Conservation (phyloP, 345 rosid species). For the Mercurialis annua region DNA sequence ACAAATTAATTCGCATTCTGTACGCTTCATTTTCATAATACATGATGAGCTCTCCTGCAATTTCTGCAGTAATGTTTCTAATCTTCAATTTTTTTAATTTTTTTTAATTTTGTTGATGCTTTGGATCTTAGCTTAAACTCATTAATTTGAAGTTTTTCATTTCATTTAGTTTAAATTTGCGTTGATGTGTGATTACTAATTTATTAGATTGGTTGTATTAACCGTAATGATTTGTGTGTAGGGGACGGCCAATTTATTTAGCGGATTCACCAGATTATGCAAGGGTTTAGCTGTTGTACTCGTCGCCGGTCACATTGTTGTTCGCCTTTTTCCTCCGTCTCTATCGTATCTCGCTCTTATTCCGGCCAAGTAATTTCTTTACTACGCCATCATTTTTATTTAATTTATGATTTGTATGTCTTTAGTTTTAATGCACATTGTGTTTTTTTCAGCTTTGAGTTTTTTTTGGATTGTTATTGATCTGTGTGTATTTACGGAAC, state of each 20-base stretch:
- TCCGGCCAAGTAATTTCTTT: constrained; percentile 65
- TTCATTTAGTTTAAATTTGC: neutral
- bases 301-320: constrained; percentile 65
- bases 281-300: constrained; percentile 84
- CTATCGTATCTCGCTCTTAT: constrained; percentile 74
- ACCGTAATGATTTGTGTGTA: constrained; percentile 15
- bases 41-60: constrained; percentile 23
- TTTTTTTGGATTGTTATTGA: too few relatives aligned
- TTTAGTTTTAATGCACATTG: too few relatives aligned
- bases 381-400: too few relatives aligned
- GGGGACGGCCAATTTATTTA: constrained; percentile 60
- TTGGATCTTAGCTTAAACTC: neutral
- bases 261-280: constrained; percentile 84
- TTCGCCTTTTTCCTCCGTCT: constrained; percentile 75
- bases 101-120: too few relatives aligned
- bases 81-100: neutral
- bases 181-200: too few relatives aligned
- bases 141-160: neutral
- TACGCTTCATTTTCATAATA: neutral
- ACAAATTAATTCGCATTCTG: neutral
- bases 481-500: too few relatives aligned
- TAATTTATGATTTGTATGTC: too few relatives aligned
- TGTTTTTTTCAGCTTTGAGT: too few relatives aligned
- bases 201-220: too few relatives aligned
- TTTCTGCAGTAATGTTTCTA: constrained; percentile 12